A percentile compares a stretch with the other conserved stretches of the same genome.
phyloP scores from a whole-genome alignment of 257 asterid species.

The Nicotiana knightiana region DNA sequence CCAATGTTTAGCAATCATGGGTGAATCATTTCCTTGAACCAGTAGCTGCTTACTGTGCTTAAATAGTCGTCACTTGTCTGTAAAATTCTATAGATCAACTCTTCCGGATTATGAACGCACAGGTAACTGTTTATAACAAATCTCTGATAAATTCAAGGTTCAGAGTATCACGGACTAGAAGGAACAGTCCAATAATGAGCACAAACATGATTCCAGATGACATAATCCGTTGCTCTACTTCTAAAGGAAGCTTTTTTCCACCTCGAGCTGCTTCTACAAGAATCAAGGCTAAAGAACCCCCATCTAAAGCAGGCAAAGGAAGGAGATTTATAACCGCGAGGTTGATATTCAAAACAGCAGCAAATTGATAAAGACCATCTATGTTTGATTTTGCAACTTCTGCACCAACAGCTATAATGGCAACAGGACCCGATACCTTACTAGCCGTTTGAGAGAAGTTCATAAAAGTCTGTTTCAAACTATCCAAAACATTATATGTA shows the following conservation, averaged over 20 bases:
- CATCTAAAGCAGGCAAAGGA: constrained; percentile 94
- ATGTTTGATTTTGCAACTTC: constrained; percentile 87
- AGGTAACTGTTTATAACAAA: constrained; percentile 43
- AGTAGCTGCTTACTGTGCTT: background rate
- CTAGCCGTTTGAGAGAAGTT: constrained; percentile 90
- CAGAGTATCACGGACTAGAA: constrained; percentile 84
- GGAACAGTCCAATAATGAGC: constrained; percentile 66
- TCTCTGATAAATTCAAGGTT: constrained; percentile 77
- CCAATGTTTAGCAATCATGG: background rate
- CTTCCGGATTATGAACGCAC: background rate
- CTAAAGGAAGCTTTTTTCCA: constrained; percentile 84
- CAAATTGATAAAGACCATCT: constrained; percentile 92
- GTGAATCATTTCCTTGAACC: background rate
- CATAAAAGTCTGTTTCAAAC: constrained; percentile 73
- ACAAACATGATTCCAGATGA: constrained; percentile 82
- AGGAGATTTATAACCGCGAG: constrained; percentile 92
- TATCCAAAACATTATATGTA: constrained; percentile 55
- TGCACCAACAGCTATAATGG: constrained; percentile 95
- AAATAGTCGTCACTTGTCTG: background rate
- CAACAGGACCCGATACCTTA: constrained; percentile 96
- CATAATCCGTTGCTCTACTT: constrained; percentile 84
- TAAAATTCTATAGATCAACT: background rate
- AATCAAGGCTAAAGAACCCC: constrained; percentile 82
- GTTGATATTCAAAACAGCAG: constrained; percentile 78
- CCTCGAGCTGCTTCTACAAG: constrained; percentile 91